Evolutionary conservation across 2,329 filamentous ascomycete species (phyloP).

Genomic region (Cladophialophora yegresii): DNA sequence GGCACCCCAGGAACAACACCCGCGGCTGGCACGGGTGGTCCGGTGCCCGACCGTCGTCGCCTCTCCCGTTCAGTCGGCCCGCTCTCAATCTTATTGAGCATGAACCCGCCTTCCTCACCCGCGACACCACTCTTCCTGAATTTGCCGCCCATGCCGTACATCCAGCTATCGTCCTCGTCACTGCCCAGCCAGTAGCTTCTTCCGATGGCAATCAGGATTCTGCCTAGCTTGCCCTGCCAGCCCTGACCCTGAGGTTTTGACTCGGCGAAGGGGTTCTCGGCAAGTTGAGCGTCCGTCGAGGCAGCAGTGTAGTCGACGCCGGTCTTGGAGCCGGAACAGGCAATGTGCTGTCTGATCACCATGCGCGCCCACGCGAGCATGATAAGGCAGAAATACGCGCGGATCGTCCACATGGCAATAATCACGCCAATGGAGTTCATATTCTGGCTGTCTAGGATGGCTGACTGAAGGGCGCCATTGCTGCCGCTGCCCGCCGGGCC

Average conservation of each 20-base stretch:
- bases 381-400: slow-evolving; percentile 80
- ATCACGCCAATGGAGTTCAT: slow-evolving; percentile 79
- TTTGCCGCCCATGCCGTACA: slow-evolving; percentile 62
- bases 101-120: slow-evolving; percentile 48
- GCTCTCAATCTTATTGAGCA: slow-evolving; percentile 46
- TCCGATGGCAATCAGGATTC: slow-evolving; percentile 72
- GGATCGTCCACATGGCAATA: slow-evolving; percentile 69
- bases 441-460: slow-evolving; percentile 63
- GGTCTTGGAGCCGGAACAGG: slow-evolving; percentile 45
- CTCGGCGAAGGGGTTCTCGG: slow-evolving; percentile 68
- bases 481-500: slow-evolving; percentile 41
- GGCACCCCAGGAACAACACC: slow-evolving; percentile 17
- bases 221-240: slow-evolving; percentile 76
- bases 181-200: slow-evolving; percentile 77
- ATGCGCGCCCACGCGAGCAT: slow-evolving; percentile 80
- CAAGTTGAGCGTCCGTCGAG: slow-evolving; percentile 50
- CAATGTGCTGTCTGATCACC: slow-evolving; percentile 69
- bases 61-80: slow-evolving; percentile 59
- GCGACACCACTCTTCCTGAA: slow-evolving; percentile 40
- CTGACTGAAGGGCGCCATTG: slow-evolving; percentile 56
- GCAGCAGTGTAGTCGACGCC: slow-evolving; percentile 48
- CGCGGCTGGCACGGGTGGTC: slow-evolving; percentile 45
- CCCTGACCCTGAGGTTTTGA: slow-evolving; percentile 74
- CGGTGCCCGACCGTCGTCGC: slow-evolving; percentile 63
- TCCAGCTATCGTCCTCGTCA: slow-evolving; percentile 49